phyloP scores from a whole-genome alignment of 768 basidiomycete species.

The Goffeauzyma gilvescens region DNA sequence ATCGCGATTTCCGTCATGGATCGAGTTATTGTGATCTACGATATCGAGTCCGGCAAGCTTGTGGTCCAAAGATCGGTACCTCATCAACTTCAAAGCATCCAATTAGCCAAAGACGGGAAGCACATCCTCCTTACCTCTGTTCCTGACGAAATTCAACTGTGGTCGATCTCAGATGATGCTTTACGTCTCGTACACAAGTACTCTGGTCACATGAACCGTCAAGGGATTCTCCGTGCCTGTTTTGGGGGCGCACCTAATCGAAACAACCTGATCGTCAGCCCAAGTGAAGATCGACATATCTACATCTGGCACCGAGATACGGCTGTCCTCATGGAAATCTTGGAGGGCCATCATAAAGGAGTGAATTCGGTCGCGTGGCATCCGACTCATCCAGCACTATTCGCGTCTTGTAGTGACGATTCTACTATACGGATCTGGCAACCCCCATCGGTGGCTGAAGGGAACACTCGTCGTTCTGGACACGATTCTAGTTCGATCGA shows the following conservation, averaged over 20 bases:
- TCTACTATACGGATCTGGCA: slow-evolving; percentile 42
- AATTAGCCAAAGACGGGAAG: slow-evolving; percentile 65
- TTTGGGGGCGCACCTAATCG: slow-evolving; percentile 48
- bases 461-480: too few species aligned
- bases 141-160: slow-evolving; percentile 74
- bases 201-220: slow-evolving; percentile 63
- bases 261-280: slow-evolving; percentile 1
- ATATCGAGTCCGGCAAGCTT: slow-evolving; percentile 15
- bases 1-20: slow-evolving; percentile 14
- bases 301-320: slow-evolving; percentile 91
- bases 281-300: slow-evolving; percentile 57
- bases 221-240: slow-evolving; percentile 74
- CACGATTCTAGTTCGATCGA: not conserved
- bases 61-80: too few species aligned
- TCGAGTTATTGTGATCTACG: slow-evolving; percentile 16
- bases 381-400: slow-evolving; percentile 68
- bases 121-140: slow-evolving; percentile 72
- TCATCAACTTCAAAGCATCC: too few species aligned
- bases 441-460: slow-evolving; percentile 11
- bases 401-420: slow-evolving; percentile 93
- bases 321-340: slow-evolving; percentile 61
- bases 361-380: slow-evolving; percentile 98
- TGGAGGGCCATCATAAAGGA: slow-evolving; percentile 65
- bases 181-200: slow-evolving; percentile 54
- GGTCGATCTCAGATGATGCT: slow-evolving; percentile 49